Base-by-base conservation (phyloP, 2,329 filamentous ascomycete genomes). In the Sphaerulina musiva region DNA sequence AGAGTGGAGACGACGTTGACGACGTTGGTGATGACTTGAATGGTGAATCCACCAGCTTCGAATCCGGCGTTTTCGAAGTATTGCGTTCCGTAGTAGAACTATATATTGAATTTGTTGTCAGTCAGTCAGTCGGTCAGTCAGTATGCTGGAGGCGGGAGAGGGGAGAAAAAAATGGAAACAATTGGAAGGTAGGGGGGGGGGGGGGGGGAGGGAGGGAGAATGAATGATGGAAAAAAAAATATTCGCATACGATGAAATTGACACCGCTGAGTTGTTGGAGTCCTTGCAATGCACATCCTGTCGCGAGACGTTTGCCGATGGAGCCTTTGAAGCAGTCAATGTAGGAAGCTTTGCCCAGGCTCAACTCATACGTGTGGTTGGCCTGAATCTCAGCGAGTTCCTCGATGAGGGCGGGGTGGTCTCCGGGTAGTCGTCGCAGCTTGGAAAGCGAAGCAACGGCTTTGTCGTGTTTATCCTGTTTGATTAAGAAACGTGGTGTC, bases 341-440 rank as follows among this genome's bases (percentile, higher is more conserved):
- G 76, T 85, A 89, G 59, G 80, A 80, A 59, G 77, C 77, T 64
- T 79, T 68, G 29, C 63, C 63, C 70, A 66, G 83, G 81, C 56
- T 85, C 66, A 85, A 76, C 76, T 95, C 90, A 69, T 92, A 90
- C 72, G 87, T 86, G 73, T 92, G 82, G 77, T 95, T 95, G 74
- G 89, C 89, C 54, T 91, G 79, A 59, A 95, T 88, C 74, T 95
- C 89, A 20, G 84, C 80, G 20, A 95, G 78, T 74, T 95, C 89
- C 58, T 82, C 76, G 11, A 65, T 55, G 5, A 70, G 26, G 1
- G 65, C 73, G 82, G 82, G 73, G 90, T 86, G 71, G 80, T 87
- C 82, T 51, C 74, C n/a, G 11, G 59, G 55, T 72, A 95, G 85
- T 57, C 86, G 86, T 67, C 89, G 87, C 32, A 95, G 81, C 54